phyloP scores from a whole-genome alignment of 495 filamentous ascomycete species.

The Penicillium manginii region DNA sequence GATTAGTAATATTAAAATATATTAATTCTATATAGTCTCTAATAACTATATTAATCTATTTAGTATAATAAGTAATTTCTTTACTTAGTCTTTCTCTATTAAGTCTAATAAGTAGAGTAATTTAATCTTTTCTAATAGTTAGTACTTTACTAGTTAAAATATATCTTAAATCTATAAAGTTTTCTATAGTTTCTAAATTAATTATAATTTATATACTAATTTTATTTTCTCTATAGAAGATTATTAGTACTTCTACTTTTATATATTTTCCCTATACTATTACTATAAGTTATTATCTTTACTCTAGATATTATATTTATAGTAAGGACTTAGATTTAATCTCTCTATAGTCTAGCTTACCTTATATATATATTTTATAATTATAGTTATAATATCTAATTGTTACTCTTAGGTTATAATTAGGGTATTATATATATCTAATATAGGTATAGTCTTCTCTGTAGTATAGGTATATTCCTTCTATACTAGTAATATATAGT shows the following conservation, averaged over 20 bases:
- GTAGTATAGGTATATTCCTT: not conserved
- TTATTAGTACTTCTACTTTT: not conserved
- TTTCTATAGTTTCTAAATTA: not conserved
- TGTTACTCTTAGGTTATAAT: not conserved
- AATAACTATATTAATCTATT: not conserved
- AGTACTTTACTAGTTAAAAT: not conserved
- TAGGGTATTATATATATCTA: not conserved
- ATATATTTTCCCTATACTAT: not conserved
- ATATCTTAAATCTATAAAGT: not conserved
- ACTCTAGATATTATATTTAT: not conserved
- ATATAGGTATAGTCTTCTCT: not conserved
- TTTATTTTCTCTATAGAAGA: not conserved
- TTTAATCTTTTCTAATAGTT: not conserved
- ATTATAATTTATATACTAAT: not conserved
- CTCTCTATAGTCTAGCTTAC: not conserved
- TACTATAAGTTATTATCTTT: not conserved
- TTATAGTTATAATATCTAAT: not conserved
- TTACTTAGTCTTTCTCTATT: not conserved
- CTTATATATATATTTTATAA: not conserved
- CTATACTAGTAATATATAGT: not conserved
- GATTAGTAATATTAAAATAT: not conserved
- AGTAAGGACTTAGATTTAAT: not conserved
- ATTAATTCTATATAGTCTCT: not conserved
- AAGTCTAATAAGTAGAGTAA: not conserved
- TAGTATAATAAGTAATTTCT: not conserved